Evolutionary conservation across 805 yeast genomes (phyloP).

Genomic region (Candida coquimbonensis): DNA sequence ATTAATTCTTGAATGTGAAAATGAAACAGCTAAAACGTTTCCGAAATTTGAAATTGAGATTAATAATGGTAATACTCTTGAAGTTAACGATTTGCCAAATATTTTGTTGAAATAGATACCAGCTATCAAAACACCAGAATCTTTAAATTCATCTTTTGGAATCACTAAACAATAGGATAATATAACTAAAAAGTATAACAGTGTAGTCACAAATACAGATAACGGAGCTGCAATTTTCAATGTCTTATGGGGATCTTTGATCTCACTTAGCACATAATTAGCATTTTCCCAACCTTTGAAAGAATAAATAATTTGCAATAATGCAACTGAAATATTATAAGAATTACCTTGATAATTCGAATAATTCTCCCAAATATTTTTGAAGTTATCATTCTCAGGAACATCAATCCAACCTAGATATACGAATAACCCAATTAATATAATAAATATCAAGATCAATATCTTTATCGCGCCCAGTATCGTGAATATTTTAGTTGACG

Average conservation of each 20-base stretch:
- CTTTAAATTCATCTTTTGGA: constrained; percentile 37
- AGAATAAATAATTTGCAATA: constrained; percentile 53
- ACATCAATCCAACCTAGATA: constrained; percentile 27
- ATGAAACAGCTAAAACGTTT: constrained; percentile 57
- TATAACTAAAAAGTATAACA: constrained; percentile 49
- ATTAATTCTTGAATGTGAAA: constrained; percentile 52
- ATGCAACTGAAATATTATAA: constrained; percentile 48
- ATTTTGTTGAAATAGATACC: constrained; percentile 52
- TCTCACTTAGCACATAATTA: constrained; percentile 54
- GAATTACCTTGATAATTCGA: constrained; percentile 34
- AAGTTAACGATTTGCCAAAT: constrained; percentile 48
- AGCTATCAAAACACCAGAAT: constrained; percentile 58
- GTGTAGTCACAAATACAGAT: constrained; percentile 46
- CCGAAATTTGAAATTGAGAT: constrained; percentile 61
- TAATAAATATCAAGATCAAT: constrained; percentile 41
- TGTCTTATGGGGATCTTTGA: constrained; percentile 48
- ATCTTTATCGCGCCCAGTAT: constrained; percentile 49
- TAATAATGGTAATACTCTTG: constrained; percentile 43
- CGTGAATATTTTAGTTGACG: constrained; percentile 46
- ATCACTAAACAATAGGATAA: constrained; percentile 44
- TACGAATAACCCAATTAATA: constrained; percentile 39
- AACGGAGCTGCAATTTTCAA: constrained; percentile 55
- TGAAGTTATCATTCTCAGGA: constrained; percentile 27
- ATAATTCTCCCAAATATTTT: constrained; percentile 31
- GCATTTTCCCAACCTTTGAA: constrained; percentile 70